Evolutionary conservation across 257 asterid genomes (phyloP), one percentile per base, ranked within the genome.

Genomic region (Phtheirospermum japonicum): DNA sequence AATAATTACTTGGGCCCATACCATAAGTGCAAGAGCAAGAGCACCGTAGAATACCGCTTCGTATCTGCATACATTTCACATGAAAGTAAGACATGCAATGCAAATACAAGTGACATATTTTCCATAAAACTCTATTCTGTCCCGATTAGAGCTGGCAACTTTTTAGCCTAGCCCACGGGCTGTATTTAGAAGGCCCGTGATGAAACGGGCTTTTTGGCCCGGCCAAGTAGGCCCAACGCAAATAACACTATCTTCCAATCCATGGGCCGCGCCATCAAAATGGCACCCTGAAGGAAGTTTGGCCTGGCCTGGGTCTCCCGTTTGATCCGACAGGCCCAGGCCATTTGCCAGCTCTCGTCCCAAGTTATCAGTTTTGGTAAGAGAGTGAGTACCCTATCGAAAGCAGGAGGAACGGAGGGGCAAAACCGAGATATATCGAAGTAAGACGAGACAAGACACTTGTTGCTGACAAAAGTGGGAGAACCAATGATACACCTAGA

Each of bases 21-120:
- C 95, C 81, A 85, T 61, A 42, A 92, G 91, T 37, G 95, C 87
- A 70, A 89, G 86, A 67, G 81, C 90, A 64, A 92, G 96, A 53
- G 99, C 89, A 57, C 93, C 81, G 64, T 92, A 89, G 73, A 89
- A 92, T 57, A 85, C 80, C 69, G 97, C 97, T 83, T 92, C 99
- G 70, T 92, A 92, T 71, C 99, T 92, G 89, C 86, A 70, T n/a
- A 68, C 54, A 14, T 64, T 66, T 20, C n/a, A 23, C 32, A 37
- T 32, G n/a, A 73, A 66, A 36, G 20, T 37, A 36, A 36, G 33
- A 37, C 16, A 57, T 51, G 42, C 64, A 66, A 39, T 62, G 43
- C 55, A 8, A 59, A 49, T 33, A 57, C 48, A 20, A 49, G 66
- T 31, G 19, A 23, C 32, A 12, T 46, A 42, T n/a, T 28, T 33